Base-by-base conservation (phyloP, 495 filamentous ascomycete species). In the Penicillium longicatenatum region DNA sequence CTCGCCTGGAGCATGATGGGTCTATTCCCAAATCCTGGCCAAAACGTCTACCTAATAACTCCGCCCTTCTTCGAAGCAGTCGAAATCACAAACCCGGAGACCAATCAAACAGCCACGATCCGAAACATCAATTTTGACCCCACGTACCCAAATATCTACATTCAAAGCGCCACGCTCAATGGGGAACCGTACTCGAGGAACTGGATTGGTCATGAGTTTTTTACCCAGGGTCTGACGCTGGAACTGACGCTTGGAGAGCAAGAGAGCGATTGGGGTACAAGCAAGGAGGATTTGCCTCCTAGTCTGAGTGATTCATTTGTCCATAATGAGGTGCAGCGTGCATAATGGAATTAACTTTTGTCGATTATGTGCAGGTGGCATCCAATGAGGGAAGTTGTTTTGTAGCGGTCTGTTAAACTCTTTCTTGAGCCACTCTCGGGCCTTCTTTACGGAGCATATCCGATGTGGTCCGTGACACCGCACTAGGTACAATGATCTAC, bases 141-240 rank as follows among this genome's bases (percentile, higher is more conserved):
- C 79, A 21, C 68, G 58, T 65, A 88, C 72, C 52, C 69, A 78
- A 59, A 82, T 75, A 63, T 91, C 3, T 91, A 84, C 58, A 86
- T 92, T 30, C 88, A 91, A 71, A 85, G 75, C 55, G 88, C 86
- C 0, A 89, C 78, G n/a, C 73, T 92, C 14, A 72, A 91, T 65
- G 87, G 88, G 3, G 57, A 75, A 58, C 68, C 76, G 4, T 92
- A 89, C 42, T 84, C 74, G 0, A 86, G 78, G 75, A 91, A 79
- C 59, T 92, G 88, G 88, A 79, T 92, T 33, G 81, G 81, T 16
- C 88, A 92, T 62, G 85, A 84, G 46, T 91, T 92, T 63, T 91
- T 91, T 64, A 82, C 84, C 0, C 76, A 88, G 37, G 89, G 89
- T 9, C 82, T 82, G 69, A 84, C 85, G 65, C 76, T 91, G 26